Base-by-base conservation (phyloP, 345 rosid species). In the Gossypium australe region DNA sequence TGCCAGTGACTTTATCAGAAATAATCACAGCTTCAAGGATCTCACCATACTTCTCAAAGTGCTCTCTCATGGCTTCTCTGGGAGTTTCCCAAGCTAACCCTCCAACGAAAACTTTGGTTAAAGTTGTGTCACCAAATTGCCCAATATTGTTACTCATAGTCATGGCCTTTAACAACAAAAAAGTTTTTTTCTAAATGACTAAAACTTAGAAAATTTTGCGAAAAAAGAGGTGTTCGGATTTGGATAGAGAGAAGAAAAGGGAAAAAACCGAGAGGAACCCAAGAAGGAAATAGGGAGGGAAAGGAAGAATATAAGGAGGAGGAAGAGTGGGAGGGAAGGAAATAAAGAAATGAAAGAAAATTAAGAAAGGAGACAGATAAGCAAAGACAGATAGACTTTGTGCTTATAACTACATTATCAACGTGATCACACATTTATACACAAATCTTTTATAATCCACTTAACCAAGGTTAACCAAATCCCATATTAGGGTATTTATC, bases 71-170 rank as follows among this genome's bases (percentile, higher is more conserved):
- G 80, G 91, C 89, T 60, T 91, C 99, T 78, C 87, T 95, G 2
- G 90, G 92, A 3, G 97, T 93, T 76, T 95, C 99, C 99, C 98
- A 95, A 22, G 99, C 97, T 47, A 95, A 83, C 2, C 99, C 99
- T 48, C 99, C 99, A 3, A 95, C 96, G 74, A 95, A 95, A 76
- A 95, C 93, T 83, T 95, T 95, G 78, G 99, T 95, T 74, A 93
- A 84, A 53, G 97, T 91, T 3, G 99, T 89, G 83, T 95, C 99
- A 1, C 94, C 98, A 17, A 92, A 92, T 81, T 81, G 90, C 51
- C 90, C 89, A 51, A 64, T 73, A 69, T 72, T 80, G 87, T 74
- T 85, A 86, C 76, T 83, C 87, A 83, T 87, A 67, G 79, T 88
- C 85, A 82, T 82, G 66, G 77, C 78, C 78, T 24, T 17, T 9